Conservation (phyloP, 148 eudicot genomes). For the Rhododendron vialii region DNA sequence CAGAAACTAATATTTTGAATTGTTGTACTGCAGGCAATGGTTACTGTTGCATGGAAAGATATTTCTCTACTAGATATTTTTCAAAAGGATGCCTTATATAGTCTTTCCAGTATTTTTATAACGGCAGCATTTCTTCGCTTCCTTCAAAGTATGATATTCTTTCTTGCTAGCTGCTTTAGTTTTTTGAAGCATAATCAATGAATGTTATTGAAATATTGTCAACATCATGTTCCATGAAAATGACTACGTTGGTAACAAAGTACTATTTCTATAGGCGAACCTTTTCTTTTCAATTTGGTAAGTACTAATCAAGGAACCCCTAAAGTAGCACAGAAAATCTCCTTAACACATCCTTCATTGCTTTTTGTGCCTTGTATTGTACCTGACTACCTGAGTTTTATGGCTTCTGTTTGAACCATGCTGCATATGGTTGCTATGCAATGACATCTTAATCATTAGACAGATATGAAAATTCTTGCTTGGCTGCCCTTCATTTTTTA, state of each 20-base stretch:
- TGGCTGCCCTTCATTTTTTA: background rate
- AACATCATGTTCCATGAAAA: background rate
- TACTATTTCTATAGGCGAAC: background rate
- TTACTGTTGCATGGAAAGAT: slow-evolving; percentile 62
- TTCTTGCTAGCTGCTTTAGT: slow-evolving; percentile 6
- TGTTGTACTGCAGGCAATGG: slow-evolving; percentile 47
- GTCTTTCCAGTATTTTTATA: slow-evolving; percentile 58
- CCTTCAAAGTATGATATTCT: slow-evolving; percentile 69
- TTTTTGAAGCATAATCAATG: background rate
- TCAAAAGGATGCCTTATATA: slow-evolving; percentile 42
- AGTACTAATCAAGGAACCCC: background rate
- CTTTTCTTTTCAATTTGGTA: background rate
- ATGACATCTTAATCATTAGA: background rate
- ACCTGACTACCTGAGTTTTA: background rate
- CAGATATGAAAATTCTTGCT: background rate
- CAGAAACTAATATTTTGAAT: background rate
- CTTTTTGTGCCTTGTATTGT: background rate
- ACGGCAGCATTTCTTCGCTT: slow-evolving; percentile 80
- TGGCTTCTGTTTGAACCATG: background rate
- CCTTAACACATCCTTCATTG: background rate
- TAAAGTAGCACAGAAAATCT: background rate
- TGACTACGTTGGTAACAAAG: background rate
- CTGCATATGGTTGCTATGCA: background rate
- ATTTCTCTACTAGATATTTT: slow-evolving; percentile 37
- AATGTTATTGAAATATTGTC: background rate